Evolutionary conservation across 352 stramenopile species (phyloP).

Genomic region (Globisporangium parvum): DNA sequence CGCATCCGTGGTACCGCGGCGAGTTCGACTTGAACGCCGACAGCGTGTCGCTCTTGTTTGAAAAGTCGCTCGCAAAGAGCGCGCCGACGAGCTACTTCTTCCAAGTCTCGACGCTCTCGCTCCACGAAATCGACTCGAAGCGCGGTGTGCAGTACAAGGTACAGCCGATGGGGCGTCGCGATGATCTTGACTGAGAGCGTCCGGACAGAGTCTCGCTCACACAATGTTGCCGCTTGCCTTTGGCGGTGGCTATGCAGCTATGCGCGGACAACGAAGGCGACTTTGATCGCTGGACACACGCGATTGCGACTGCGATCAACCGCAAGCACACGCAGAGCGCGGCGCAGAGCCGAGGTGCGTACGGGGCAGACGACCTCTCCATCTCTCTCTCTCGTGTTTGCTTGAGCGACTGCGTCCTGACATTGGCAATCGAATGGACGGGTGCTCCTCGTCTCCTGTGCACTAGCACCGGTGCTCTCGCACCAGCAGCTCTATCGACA

Average conservation of each 20-base stretch:
- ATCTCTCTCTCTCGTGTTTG: not conserved
- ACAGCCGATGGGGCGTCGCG: constrained; percentile 1
- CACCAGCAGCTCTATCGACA: constrained; percentile 80
- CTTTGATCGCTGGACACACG: constrained; percentile 74
- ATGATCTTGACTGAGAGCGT: not conserved
- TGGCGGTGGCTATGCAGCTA: constrained; percentile 22
- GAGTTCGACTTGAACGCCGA: constrained; percentile 70
- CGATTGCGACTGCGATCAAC: constrained; percentile 73
- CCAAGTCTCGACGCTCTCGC: constrained; percentile 67
- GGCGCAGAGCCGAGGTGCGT: constrained; percentile 1
- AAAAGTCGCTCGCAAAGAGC: constrained; percentile 72
- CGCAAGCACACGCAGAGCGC: constrained; percentile 44
- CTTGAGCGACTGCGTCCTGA: not conserved
- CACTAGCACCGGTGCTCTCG: constrained; percentile 31
- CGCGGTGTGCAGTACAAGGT: constrained; percentile 83
- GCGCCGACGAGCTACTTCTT: constrained; percentile 82
- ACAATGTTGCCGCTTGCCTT: not conserved
- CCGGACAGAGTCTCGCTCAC: constrained; percentile 3
- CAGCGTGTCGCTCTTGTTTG: constrained; percentile 74
- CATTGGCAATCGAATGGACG: not conserved
- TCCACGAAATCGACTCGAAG: constrained; percentile 78
- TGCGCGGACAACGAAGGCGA: constrained; percentile 71
- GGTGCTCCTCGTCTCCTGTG: not conserved
- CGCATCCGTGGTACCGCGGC: constrained; percentile 74
- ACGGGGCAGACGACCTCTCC: not conserved